Conservation (phyloP, 2,329 filamentous ascomycete genomes). For the Gyromitra esculenta region DNA sequence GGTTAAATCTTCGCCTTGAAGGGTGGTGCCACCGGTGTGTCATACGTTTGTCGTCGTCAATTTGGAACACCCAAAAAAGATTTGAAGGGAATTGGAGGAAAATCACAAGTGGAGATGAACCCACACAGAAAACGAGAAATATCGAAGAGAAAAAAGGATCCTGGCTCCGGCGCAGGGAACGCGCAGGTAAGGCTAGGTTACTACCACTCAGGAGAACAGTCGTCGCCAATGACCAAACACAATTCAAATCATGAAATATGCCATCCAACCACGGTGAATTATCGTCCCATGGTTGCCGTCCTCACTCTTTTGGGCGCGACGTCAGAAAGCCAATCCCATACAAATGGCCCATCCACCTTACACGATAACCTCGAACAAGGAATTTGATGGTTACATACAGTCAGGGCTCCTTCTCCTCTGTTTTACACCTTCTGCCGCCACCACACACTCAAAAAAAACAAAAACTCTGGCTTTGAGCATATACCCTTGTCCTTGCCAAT, state of each 20-base stretch:
- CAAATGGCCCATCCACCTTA: background rate
- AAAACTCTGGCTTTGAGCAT: slow-evolving; percentile 2
- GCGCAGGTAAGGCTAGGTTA: slow-evolving; percentile 1
- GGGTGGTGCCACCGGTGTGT: slow-evolving; percentile 5
- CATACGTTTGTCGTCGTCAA: slow-evolving; percentile 17
- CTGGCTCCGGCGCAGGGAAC: background rate
- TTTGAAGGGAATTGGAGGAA: slow-evolving; percentile 15
- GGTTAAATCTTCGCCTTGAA: slow-evolving; percentile 4
- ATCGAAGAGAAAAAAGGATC: slow-evolving; percentile 19
- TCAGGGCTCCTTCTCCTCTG: slow-evolving; percentile 4
- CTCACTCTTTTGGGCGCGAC: background rate
- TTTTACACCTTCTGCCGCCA: slow-evolving; percentile 32
- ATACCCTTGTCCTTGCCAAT: slow-evolving; percentile 39
- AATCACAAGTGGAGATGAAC: slow-evolving; percentile 37
- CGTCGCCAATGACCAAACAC: slow-evolving; percentile 6
- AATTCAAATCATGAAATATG: slow-evolving; percentile 22
- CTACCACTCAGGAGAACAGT: background rate
- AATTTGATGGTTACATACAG: slow-evolving; percentile 4
- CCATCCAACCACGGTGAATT: slow-evolving; percentile 16
- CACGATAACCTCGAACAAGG: slow-evolving; percentile 18
- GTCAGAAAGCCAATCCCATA: slow-evolving; percentile 8
- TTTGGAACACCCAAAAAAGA: background rate
- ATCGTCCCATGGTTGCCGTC: background rate
- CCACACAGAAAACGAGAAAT: slow-evolving; percentile 18
- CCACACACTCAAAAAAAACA: slow-evolving; percentile 16